Evolutionary conservation across 306 rosid species (phyloP), one percentile per base, ranked within the genome.

Genomic region (Prunus campanulata): DNA sequence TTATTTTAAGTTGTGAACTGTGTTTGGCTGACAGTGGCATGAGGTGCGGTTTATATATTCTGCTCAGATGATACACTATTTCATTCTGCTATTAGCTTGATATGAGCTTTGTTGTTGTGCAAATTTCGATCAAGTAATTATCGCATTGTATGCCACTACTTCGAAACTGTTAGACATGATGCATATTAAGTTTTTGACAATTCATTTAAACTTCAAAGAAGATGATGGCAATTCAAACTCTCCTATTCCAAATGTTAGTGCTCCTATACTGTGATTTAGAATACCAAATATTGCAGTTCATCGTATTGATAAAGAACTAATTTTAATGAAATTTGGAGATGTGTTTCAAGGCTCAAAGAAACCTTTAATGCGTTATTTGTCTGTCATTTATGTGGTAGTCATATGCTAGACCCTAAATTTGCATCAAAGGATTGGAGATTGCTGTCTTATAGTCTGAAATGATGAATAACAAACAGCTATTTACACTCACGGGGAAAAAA

Each of bases 361-460:
- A 20, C 51, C 16, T 10, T 11, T 61, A 11, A 11, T 24, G 24
- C 8, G 20, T 47, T 50, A 69, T 67, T 61, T 32, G 24, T 27
- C 22, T 29, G 71, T 72, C 50, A 35, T 67, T 60, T 59, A n/a
- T 78, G 55, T 12, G 25, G 74, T 73, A 72, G 46, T 54, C 15
- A 27, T 72, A 14, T 22, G 74, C 47, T 29, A 3, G 13, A 39
- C 50, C 62, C 22, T 2, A 48, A 61, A 46, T 27, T 72, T 13
- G 39, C 35, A 14, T 46, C 49, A 55, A 13, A 25, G 25, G 47
- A 30, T 46, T 42, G 62, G 16, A 48, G 67, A 16, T 67, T 39
- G 44, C 66, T 72, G 24, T 68, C 66, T 63, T 67, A 32, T 74
- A 48, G 49, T 49, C 71, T 54, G 46, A 24, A 69, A 27, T 70